A percentile compares a stretch with the other conserved stretches of the same genome.
These are phyloP conservation scores for Euphorbia pulcherrima DNA, from an alignment of 345 rosid genomes.

Conservation along the genomic window DNA sequence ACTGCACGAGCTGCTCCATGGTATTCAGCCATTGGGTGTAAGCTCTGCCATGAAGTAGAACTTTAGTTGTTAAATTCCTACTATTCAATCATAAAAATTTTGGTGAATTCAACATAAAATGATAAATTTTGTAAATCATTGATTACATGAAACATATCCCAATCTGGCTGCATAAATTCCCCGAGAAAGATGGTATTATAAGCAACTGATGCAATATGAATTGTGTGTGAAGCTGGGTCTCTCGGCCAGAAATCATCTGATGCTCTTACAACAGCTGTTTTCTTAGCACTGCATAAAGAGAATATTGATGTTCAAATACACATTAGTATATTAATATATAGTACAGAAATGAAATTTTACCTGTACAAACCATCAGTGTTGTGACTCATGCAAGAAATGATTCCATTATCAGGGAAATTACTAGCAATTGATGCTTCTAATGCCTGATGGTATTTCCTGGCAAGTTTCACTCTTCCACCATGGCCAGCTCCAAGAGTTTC, in stretches of 20 bases:
- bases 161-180: slow-evolving; percentile 72
- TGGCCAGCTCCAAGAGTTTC: slow-evolving; percentile 64
- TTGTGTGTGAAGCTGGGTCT: slow-evolving; percentile 66
- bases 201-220: slow-evolving; percentile 69
- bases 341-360: slow-evolving; percentile 15
- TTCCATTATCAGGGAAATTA: slow-evolving; percentile 54
- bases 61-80: slow-evolving; percentile 1
- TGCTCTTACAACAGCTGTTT: slow-evolving; percentile 52
- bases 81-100: neutral
- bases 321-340: neutral
- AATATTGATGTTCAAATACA: neutral
- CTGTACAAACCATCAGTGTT: slow-evolving; percentile 67
- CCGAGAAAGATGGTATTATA: slow-evolving; percentile 64
- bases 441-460: slow-evolving; percentile 63
- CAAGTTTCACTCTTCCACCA: slow-evolving; percentile 64
- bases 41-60: slow-evolving; percentile 38
- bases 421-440: slow-evolving; percentile 57
- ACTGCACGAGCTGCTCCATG: slow-evolving; percentile 69
- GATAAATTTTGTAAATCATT: neutral
- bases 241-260: slow-evolving; percentile 74
- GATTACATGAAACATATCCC: slow-evolving; percentile 76
- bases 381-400: slow-evolving; percentile 68
- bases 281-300: slow-evolving; percentile 42
- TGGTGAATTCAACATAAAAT: neutral
- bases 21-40: slow-evolving; percentile 69